Evolutionary conservation across 1,284 basidiomycete species (phyloP).

Genomic region (Tremellales sp.): DNA sequence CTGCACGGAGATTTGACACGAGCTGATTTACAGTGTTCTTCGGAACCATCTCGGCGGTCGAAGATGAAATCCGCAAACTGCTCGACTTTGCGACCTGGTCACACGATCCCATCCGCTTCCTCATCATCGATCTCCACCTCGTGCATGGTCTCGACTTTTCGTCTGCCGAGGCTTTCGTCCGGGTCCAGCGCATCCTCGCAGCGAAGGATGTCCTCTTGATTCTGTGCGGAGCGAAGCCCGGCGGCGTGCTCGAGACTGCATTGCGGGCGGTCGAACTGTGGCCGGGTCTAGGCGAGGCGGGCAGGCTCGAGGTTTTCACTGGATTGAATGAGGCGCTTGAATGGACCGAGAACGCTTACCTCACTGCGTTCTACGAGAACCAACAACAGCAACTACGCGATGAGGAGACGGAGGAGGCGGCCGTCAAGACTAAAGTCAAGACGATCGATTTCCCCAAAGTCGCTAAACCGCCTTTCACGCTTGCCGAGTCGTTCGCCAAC

Average conservation of each 20-base stretch:
- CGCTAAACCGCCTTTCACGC: conserved; percentile 42
- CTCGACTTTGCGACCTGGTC: conserved; percentile 73
- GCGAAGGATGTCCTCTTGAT: conserved; percentile 77
- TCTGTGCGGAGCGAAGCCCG: conserved; percentile 72
- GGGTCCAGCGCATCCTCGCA: conserved; percentile 77
- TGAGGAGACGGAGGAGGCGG: conserved; percentile 13
- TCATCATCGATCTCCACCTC: conserved; percentile 77
- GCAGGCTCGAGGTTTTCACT: conserved; percentile 73
- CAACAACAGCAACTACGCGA: conserved; percentile 9
- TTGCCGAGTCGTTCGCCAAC: conserved; percentile 60
- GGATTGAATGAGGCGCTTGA: conserved; percentile 89
- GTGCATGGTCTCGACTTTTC: conserved; percentile 92
- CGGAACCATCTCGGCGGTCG: conserved; percentile 85
- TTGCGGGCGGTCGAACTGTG: conserved; percentile 71
- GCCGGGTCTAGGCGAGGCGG: conserved; percentile 52
- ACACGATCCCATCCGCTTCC: conserved; percentile 78
- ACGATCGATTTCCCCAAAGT: conserved; percentile 40
- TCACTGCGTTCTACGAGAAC: conserved; percentile 52
- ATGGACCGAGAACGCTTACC: conserved; percentile 87
- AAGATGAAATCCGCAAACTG: conserved; percentile 62
- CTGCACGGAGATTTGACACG: conserved; percentile 1
- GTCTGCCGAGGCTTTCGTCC: conserved; percentile 88
- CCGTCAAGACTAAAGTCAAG: too few relatives aligned
- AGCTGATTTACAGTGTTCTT: conserved; percentile 68
- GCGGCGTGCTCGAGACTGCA: conserved; percentile 65